Percentiles rank a stretch among this genome's conserved stretches.
phyloP scores from a whole-genome alignment of 495 filamentous ascomycete genomes.

The Aspergillus homomorphus region DNA sequence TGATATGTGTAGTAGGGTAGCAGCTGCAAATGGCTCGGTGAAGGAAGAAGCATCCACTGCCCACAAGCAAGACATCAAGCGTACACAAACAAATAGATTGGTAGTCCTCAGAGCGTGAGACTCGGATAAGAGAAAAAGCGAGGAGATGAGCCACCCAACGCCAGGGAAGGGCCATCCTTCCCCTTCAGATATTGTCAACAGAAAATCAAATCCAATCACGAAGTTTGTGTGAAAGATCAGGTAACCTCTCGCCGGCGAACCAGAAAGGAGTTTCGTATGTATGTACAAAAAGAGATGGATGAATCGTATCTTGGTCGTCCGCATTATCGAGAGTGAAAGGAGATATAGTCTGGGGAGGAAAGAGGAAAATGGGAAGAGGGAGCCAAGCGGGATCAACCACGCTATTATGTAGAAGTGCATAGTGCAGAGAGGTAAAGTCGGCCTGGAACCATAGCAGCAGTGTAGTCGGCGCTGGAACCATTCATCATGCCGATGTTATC shows the following conservation, averaged over 20 bases:
- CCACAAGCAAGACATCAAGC: background rate
- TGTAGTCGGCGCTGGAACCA: background rate
- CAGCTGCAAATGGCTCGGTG: background rate
- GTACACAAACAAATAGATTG: background rate
- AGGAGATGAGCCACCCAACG: background rate
- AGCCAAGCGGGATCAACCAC: constrained; percentile 26
- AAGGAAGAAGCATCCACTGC: background rate
- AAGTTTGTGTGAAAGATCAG: background rate
- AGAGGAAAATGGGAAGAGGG: constrained; percentile 5
- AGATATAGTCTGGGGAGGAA: background rate
- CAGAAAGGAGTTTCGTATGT: background rate
- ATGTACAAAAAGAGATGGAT: background rate
- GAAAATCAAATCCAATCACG: background rate
- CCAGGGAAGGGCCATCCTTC: background rate
- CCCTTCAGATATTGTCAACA: background rate
- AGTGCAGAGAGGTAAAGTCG: background rate
- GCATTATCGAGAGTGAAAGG: constrained; percentile 10
- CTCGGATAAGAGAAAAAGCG: background rate
- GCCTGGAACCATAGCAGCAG: background rate
- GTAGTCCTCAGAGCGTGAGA: background rate
- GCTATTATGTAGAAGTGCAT: constrained; percentile 15
- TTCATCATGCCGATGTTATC: constrained; percentile 12
- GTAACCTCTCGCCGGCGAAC: background rate
- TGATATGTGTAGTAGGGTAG: background rate
- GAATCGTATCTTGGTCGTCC: background rate